A percentile compares a stretch with the other conserved stretches of the same genome.
phyloP scores from a whole-genome alignment of 225 moss, liverwort and hornwort species.

The Bryum argenteum region DNA sequence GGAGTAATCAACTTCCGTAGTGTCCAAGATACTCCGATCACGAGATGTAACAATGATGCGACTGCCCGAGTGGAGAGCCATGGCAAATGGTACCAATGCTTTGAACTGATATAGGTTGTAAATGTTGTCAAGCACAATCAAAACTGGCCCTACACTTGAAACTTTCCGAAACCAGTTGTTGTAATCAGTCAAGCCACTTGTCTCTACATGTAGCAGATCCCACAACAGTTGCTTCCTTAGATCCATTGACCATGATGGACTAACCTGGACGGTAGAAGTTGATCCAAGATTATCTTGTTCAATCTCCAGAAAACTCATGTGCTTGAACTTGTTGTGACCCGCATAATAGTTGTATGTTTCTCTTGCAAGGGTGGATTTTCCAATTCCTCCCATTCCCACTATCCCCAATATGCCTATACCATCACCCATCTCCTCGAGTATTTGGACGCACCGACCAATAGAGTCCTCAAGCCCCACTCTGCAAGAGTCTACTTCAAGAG shows the following conservation, averaged over 20 bases:
- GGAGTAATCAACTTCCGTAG: neutral
- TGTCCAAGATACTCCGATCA: neutral
- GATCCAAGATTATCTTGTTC: neutral
- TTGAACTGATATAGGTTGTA: conserved; percentile 15
- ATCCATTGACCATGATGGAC: neutral
- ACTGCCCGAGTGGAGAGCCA: neutral
- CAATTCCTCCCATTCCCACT: too few species aligned
- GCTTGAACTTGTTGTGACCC: conserved; percentile 10
- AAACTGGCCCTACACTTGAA: neutral
- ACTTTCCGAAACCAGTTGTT: conserved; percentile 8
- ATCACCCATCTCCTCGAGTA: too few species aligned
- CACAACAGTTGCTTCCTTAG: conserved; percentile 9
- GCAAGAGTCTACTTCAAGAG: too few species aligned
- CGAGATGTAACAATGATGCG: conserved; percentile 15
- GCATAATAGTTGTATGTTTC: conserved; percentile 23
- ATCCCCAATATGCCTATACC: too few species aligned
- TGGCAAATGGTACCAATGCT: neutral
- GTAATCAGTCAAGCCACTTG: neutral
- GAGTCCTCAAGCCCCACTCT: too few species aligned
- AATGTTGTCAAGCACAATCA: conserved; percentile 17
- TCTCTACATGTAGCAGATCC: conserved; percentile 14
- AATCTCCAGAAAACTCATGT: conserved; percentile 24
- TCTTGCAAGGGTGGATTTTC: too few species aligned
- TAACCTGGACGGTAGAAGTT: neutral
- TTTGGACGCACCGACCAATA: too few species aligned